These are phyloP conservation scores for Stachybotrys elegans DNA, from an alignment of 2,329 filamentous ascomycete genomes.

Conservation along the genomic window DNA sequence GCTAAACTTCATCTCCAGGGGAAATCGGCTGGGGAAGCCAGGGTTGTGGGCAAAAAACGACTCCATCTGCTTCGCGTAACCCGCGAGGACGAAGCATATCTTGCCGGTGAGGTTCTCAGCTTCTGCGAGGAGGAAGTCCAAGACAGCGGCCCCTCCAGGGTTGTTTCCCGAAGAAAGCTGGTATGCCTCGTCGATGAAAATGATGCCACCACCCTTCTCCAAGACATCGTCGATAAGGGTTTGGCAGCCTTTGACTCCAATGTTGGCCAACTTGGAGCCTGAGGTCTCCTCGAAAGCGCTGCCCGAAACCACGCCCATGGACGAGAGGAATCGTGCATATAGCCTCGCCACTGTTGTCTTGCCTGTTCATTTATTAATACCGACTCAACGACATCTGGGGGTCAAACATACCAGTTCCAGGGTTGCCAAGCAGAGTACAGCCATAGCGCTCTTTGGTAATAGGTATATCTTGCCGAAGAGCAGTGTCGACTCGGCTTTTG, in stretches of 20 bases:
- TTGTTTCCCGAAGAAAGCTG: conserved; percentile 60
- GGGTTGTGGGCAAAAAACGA: conserved; percentile 70
- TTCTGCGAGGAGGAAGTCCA: conserved; percentile 68
- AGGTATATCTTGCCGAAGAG: conserved; percentile 50
- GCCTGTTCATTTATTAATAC: conserved; percentile 12
- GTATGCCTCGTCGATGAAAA: conserved; percentile 79
- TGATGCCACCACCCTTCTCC: conserved; percentile 56
- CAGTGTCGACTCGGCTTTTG: conserved; percentile 58
- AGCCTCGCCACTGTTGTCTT: conserved; percentile 73
- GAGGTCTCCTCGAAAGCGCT: conserved; percentile 59
- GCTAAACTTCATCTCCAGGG: conserved; percentile 57
- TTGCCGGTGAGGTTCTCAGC: conserved; percentile 68
- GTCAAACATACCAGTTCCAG: conserved; percentile 57
- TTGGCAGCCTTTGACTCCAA: conserved; percentile 54
- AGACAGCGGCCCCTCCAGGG: conserved; percentile 51
- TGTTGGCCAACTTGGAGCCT: conserved; percentile 59
- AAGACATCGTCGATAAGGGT: conserved; percentile 43
- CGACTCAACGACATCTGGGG: no score
- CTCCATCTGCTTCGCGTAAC: conserved; percentile 73
- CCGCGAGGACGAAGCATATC: conserved; percentile 66
- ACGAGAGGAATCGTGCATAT: conserved; percentile 61
- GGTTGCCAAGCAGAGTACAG: conserved; percentile 63
- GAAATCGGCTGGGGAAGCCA: conserved; percentile 65
- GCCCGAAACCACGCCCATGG: conserved; percentile 59
- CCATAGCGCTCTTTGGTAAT: conserved; percentile 56